Percentiles rank a stretch among this genome's conserved stretches.
phyloP scores from a whole-genome alignment of 495 filamentous ascomycete genomes.

The Emericellopsis terricola region DNA sequence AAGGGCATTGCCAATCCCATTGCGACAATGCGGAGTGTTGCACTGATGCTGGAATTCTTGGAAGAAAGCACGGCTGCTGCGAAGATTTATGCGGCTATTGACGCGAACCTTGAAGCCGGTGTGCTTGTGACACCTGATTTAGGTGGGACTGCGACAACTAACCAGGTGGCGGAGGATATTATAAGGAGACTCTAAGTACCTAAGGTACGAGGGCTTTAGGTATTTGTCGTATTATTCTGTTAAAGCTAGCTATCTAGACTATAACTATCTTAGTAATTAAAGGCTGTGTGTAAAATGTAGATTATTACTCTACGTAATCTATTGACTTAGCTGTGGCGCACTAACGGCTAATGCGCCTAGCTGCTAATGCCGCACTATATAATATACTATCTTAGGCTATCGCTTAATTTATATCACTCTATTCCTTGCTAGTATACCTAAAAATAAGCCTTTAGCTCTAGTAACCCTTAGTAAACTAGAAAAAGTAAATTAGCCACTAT shows the following conservation, averaged over 20 bases:
- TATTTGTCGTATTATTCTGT: not conserved
- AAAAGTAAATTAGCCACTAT: too few species aligned
- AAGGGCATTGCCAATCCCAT: constrained; percentile 88
- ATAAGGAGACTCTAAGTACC: constrained; percentile 61
- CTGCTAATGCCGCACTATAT: too few species aligned
- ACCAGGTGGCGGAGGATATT: constrained; percentile 81
- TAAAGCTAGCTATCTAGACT: not conserved
- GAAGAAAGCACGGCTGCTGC: constrained; percentile 71
- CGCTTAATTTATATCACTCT: too few species aligned
- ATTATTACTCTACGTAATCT: too few species aligned
- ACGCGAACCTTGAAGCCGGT: constrained; percentile 75
- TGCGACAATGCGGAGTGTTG: constrained; percentile 79
- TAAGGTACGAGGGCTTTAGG: too few species aligned
- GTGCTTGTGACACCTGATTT: constrained; percentile 75
- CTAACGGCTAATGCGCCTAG: too few species aligned
- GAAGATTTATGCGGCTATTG: constrained; percentile 78
- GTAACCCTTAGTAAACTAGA: too few species aligned
- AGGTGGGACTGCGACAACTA: constrained; percentile 72
- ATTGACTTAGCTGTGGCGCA: too few species aligned
- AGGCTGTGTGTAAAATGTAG: too few species aligned
- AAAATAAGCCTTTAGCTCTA: too few species aligned
- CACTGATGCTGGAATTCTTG: constrained; percentile 91
- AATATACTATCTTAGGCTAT: too few species aligned
- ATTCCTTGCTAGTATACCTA: too few species aligned
- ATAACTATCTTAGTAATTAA: not conserved